Conservation (phyloP, 2,329 filamentous ascomycete species). For the Pseudocercospora macadamiae region DNA sequence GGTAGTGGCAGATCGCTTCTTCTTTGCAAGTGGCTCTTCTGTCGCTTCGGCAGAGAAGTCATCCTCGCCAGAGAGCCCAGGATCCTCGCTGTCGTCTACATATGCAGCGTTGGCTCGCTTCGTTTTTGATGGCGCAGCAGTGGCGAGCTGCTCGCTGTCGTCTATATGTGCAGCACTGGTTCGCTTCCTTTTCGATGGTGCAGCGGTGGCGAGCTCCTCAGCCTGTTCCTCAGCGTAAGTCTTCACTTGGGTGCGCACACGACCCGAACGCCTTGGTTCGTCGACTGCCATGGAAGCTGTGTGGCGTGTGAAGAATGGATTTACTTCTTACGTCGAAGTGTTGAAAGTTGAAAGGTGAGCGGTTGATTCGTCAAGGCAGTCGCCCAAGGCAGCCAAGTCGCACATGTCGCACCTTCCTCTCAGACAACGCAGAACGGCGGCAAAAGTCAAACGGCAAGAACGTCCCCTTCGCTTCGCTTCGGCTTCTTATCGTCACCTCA, state of each 20-base stretch:
- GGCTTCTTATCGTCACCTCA: too few species aligned
- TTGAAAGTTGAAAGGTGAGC: neutral
- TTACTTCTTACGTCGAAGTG: too few species aligned
- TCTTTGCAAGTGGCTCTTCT: constrained; percentile 12
- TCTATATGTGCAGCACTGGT: neutral
- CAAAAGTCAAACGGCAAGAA: too few species aligned
- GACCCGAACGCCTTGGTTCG: constrained; percentile 23
- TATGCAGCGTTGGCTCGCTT: neutral
- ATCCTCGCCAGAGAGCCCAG: neutral
- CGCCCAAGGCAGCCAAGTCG: neutral
- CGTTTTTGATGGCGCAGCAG: constrained; percentile 3
- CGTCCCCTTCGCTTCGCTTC: too few species aligned
- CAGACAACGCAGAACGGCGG: too few species aligned
- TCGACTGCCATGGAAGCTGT: constrained; percentile 7
- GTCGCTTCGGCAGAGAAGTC: neutral
- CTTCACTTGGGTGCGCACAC: constrained; percentile 25
- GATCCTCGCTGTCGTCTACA: constrained; percentile 1
- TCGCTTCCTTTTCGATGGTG: constrained; percentile 5
- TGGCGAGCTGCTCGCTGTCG: constrained; percentile 9
- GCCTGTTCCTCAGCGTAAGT: constrained; percentile 28
- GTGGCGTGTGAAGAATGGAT: neutral
- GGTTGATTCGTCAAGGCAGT: neutral
- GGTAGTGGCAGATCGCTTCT: too few species aligned
- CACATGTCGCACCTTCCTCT: neutral
- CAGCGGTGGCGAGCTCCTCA: constrained; percentile 6